Percentiles rank a stretch among this genome's conserved stretches.
These are phyloP conservation scores for Rhodotorula glutinis DNA, from an alignment of 1,284 basidiomycete species.

Conservation along the genomic window DNA sequence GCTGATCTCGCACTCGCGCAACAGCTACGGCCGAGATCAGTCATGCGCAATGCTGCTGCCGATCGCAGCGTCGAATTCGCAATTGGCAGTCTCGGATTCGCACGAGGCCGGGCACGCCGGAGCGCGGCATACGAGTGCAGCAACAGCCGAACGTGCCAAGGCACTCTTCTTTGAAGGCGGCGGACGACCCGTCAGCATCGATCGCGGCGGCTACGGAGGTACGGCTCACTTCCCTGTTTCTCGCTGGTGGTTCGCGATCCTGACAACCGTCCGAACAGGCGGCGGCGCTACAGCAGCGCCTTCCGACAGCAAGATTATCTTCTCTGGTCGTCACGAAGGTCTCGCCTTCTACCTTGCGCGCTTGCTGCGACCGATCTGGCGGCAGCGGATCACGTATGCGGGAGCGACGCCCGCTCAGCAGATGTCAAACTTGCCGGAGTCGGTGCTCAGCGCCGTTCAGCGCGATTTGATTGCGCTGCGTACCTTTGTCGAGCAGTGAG, in stretches of 20 bases:
- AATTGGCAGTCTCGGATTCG: constrained; percentile 17
- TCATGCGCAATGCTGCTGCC: constrained; percentile 88
- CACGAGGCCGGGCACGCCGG: constrained; percentile 52
- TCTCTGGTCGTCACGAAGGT: constrained; percentile 85
- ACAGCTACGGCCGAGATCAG: constrained; percentile 79
- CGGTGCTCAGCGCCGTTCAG: constrained; percentile 65
- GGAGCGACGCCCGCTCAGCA: constrained; percentile 51
- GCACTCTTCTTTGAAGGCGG: constrained; percentile 80
- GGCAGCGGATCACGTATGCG: constrained; percentile 63
- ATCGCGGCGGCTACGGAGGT: constrained; percentile 54
- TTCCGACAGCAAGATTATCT: constrained; percentile 66
- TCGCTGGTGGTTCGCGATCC: not conserved
- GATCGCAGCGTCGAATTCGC: constrained; percentile 52
- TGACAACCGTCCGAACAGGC: not conserved
- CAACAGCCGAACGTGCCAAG: constrained; percentile 63
- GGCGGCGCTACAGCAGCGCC: constrained; percentile 2
- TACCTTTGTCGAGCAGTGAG: constrained; percentile 60
- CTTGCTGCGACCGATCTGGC: constrained; percentile 83
- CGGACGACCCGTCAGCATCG: constrained; percentile 72
- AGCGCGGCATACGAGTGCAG: constrained; percentile 20
- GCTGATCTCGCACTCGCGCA: not conserved
- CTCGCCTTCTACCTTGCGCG: constrained; percentile 82
- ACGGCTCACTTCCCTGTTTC: not conserved
- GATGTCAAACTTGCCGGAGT: constrained; percentile 62
- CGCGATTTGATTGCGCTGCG: constrained; percentile 73